Evolutionary conservation across 2,329 filamentous ascomycete genomes (phyloP).

Genomic region (Fusarium longipes): DNA sequence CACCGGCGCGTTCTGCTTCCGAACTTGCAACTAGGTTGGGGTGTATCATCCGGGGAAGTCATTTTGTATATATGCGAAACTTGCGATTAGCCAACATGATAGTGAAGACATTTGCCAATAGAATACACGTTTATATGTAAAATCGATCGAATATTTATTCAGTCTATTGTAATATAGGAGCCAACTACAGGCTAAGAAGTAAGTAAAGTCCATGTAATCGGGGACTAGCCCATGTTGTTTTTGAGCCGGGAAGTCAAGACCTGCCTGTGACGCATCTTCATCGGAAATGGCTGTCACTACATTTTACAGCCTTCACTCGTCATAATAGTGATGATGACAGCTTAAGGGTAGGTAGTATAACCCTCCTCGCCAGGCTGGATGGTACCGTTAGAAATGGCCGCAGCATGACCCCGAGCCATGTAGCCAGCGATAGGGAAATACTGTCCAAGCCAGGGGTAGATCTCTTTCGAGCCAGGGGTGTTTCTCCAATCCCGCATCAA

Average conservation of each 20-base stretch:
- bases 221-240: neutral
- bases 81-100: neutral
- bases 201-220: conserved; percentile 4
- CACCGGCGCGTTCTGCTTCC: neutral
- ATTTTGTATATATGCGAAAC: fast-evolving
- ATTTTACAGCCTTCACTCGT: neutral
- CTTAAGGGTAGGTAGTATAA: neutral
- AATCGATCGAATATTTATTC: neutral
- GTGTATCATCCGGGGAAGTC: neutral
- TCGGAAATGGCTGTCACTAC: too few species aligned
- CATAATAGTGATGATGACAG: too few species aligned
- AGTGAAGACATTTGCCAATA: neutral
- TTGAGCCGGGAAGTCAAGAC: too few species aligned
- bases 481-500: conserved; percentile 78
- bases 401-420: conserved; percentile 70
- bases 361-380: conserved; percentile 65
- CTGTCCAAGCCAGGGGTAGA: conserved; percentile 72
- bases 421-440: conserved; percentile 74
- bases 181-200: neutral
- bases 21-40: fast-evolving
- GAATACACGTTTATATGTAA: neutral
- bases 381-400: conserved; percentile 69
- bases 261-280: neutral
- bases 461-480: conserved; percentile 62
- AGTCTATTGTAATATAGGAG: neutral